Evolutionary conservation across 2,329 filamentous ascomycete species (phyloP), one percentile per base, ranked within the genome.

Genomic region (Cercospora sojina): DNA sequence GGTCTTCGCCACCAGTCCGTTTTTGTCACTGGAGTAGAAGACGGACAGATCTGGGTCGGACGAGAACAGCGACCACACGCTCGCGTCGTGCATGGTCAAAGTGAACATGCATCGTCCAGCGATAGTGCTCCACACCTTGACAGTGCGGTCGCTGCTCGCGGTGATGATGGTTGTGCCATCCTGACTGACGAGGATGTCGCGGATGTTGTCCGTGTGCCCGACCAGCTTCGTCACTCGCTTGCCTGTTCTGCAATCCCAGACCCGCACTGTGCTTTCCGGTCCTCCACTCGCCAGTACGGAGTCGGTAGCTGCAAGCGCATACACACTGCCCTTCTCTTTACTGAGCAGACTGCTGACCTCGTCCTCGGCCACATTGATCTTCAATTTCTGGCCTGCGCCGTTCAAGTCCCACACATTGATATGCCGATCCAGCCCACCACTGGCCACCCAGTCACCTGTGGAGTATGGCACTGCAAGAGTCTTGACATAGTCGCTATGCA

Each of bases 41-140:
- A 97, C 87, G 9, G 90, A 90, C 3, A 99, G 85, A 66, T 90
- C 86, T 0, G 93, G 93, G 73, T 96, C 88, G 62, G 94, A 89
- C 0, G 95, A 97, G 79, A 91, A 96, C 23, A 99, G 84, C 1
- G 92, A 96, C 95, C 95, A 99, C 23, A 99, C 92, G 77, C 93
- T 97, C 76, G 97, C 93, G 76, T 96, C 96, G 80, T 99, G 95
- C 95, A 99, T 99, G 63, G 93, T 97, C 73, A 99, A 86, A 0
- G 95, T 99, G 79, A 97, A 92, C 90, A 98, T 94, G 83, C 95
- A 99, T 72, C 95, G 87, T 64, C 95, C 95, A 23, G 93, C 94
- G 10, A 91, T 95, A 72, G 98, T 89, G 71, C 93, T 97, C 95
- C 95, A 99, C 65, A 98, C 88, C 81, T 99, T 99, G 82, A 99